phyloP scores from a whole-genome alignment of 345 rosid species.

The Geranium brycei region DNA sequence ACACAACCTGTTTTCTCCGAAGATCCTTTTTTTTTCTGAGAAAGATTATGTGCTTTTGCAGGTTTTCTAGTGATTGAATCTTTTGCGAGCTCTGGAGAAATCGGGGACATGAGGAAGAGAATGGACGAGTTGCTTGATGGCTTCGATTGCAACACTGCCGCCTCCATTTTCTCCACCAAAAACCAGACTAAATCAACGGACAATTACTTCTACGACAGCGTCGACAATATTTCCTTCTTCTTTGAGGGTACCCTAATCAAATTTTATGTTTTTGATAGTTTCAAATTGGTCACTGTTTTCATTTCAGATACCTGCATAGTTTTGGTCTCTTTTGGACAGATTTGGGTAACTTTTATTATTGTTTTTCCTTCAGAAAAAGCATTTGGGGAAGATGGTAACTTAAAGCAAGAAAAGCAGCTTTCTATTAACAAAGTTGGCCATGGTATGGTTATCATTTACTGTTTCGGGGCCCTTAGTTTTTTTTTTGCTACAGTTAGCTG shows the following conservation, averaged over 20 bases:
- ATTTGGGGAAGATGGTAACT: conserved; percentile 59
- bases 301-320: not conserved
- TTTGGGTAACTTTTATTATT: not conserved
- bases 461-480: not conserved
- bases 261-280: not conserved
- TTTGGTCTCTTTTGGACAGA: not conserved
- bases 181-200: conserved; percentile 58
- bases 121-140: conserved; percentile 49
- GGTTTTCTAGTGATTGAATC: conserved; percentile 77
- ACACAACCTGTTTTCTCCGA: not conserved
- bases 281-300: no score
- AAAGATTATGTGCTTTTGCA: conserved; percentile 3
- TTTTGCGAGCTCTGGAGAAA: conserved; percentile 51
- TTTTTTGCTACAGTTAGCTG: not conserved
- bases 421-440: conserved; percentile 97
- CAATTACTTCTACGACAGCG: conserved; percentile 83
- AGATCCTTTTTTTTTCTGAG: not conserved
- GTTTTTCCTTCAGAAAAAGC: conserved; percentile 53
- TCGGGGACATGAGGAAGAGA: conserved; percentile 48
- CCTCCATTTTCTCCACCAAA: conserved; percentile 80
- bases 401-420: conserved; percentile 71
- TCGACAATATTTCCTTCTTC: conserved; percentile 74
- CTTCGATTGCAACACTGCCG: conserved; percentile 48
- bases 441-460: conserved; percentile 30
- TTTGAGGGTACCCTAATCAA: conserved; percentile 53